Base-by-base conservation (phyloP, 441 rosid genomes). In the Macaranga tanarius region DNA sequence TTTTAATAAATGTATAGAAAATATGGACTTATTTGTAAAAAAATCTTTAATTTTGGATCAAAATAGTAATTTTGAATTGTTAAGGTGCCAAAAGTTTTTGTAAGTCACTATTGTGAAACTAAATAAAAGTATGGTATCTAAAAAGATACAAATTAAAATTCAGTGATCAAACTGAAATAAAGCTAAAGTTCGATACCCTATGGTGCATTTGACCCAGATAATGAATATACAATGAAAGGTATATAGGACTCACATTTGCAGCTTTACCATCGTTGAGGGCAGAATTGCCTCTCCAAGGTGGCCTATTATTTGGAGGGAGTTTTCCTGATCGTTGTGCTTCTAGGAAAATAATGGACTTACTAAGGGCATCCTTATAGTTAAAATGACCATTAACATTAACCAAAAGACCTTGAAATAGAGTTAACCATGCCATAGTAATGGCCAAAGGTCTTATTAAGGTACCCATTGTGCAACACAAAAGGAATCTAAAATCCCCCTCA, bases 261-360 rank as follows among this genome's bases (percentile, higher is more conserved):
- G 78, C 82, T 84, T 89, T 88, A 23, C 99, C 97, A 65, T 92
- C 99, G 0, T 90, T 83, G 8, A 92, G 93, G 65, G 82, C 96
- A 50, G 99, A 95, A 73, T 95, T 94, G 62, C 97, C 97, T 80
- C 99, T 87, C 99, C 99, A 95, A 16, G 84, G 67, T 5, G 80
- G 57, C 76, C 97, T 79, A 54, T 89, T 76, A 55, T 79, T 82
- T 34, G 89, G 77, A 42, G 91, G 96, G 23, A 95, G 92, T 75
- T 86, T 88, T 56, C 97, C 99, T 20, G 99, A 95, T 81, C 97
- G 84, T 71, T 92, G 99, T 11, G 96, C 95, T 81, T 95, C 97
- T 6, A 95, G 79, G 82, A 95, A 95, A 69, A 95, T 80, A 19
- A 92, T 64, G 16, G 96, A 92, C 80, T 89, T 95, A 10, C 86